Conservation (phyloP, 768 basidiomycete species). For the Lactifluus echinatus region DNA sequence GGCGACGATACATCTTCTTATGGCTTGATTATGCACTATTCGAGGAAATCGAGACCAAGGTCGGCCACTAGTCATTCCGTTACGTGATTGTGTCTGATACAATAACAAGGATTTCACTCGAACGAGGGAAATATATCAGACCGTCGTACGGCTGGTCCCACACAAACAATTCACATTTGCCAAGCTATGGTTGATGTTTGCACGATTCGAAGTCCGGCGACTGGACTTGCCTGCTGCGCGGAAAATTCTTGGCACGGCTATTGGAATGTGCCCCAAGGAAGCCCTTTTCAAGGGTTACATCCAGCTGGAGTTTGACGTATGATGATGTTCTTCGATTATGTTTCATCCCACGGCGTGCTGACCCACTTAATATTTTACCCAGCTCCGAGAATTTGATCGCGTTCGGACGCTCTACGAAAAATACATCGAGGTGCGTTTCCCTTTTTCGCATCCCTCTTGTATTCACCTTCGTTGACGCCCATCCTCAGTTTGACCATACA, state of each 20-base stretch:
- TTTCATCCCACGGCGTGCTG: constrained; percentile 10
- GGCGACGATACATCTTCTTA: constrained; percentile 83
- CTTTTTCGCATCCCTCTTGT: not conserved
- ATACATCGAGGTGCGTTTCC: constrained; percentile 67
- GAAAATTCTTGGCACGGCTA: constrained; percentile 80
- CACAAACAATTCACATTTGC: constrained; percentile 98
- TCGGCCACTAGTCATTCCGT: constrained; percentile 25
- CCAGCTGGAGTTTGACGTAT: constrained; percentile 82
- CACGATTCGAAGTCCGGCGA: constrained; percentile 83
- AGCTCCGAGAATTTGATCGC: constrained; percentile 93
- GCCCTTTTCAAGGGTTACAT: constrained; percentile 94
- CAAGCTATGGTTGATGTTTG: constrained; percentile 90
- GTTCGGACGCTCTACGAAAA: constrained; percentile 89
- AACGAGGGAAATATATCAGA: constrained; percentile 86
- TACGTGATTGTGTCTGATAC: not conserved
- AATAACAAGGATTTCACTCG: constrained; percentile 65
- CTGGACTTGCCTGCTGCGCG: constrained; percentile 77
- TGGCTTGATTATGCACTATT: constrained; percentile 96
- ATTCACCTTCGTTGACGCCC: not conserved
- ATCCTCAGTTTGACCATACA: constrained; percentile 66
- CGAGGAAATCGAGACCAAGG: constrained; percentile 94
- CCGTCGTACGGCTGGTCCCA: constrained; percentile 79
- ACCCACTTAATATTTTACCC: not conserved
- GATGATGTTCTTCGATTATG: constrained; percentile 6
- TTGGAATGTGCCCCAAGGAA: constrained; percentile 96